Evolutionary conservation across 495 filamentous ascomycete species (phyloP).

Genomic region (Aspergillus carlsbadensis): DNA sequence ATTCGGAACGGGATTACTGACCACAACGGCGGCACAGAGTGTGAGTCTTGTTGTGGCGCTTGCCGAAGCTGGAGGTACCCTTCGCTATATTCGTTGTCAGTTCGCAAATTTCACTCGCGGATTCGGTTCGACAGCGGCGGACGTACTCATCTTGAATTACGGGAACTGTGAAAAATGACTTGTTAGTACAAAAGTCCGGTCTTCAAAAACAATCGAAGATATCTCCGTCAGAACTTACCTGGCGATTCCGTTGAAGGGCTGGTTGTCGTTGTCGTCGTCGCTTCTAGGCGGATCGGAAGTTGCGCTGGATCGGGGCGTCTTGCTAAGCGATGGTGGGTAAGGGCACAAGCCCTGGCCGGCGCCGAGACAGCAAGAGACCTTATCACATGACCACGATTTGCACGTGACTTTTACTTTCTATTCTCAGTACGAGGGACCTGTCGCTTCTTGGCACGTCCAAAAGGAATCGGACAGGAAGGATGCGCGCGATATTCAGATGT

Average conservation of each 20-base stretch:
- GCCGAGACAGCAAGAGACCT: background rate
- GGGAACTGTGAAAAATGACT: constrained; percentile 35
- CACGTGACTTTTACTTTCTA: too few relatives aligned
- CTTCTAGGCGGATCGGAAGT: constrained; percentile 44
- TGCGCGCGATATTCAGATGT: too few relatives aligned
- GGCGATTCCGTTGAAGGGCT: constrained; percentile 53
- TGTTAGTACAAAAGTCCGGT: constrained; percentile 12
- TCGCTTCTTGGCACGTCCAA: too few relatives aligned
- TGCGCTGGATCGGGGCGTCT: constrained; percentile 36
- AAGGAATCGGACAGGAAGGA: too few relatives aligned
- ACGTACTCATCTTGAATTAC: constrained; percentile 69
- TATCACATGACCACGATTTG: constrained; percentile 14
- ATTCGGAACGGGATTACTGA: constrained; percentile 55
- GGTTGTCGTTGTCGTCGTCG: constrained; percentile 53
- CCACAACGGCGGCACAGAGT: constrained; percentile 99
- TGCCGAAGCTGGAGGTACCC: constrained; percentile 96
- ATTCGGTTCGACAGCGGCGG: constrained; percentile 25
- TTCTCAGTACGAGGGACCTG: too few relatives aligned
- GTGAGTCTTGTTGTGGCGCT: constrained; percentile 99
- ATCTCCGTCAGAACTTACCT: constrained; percentile 32
- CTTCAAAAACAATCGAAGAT: background rate
- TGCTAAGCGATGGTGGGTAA: constrained; percentile 42
- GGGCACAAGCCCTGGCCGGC: constrained; percentile 35
- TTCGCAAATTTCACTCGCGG: constrained; percentile 31
- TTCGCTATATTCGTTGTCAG: constrained; percentile 63